Evolutionary conservation across 352 stramenopile species (phyloP).

Genomic region (Phytophthora boehmeriae): DNA sequence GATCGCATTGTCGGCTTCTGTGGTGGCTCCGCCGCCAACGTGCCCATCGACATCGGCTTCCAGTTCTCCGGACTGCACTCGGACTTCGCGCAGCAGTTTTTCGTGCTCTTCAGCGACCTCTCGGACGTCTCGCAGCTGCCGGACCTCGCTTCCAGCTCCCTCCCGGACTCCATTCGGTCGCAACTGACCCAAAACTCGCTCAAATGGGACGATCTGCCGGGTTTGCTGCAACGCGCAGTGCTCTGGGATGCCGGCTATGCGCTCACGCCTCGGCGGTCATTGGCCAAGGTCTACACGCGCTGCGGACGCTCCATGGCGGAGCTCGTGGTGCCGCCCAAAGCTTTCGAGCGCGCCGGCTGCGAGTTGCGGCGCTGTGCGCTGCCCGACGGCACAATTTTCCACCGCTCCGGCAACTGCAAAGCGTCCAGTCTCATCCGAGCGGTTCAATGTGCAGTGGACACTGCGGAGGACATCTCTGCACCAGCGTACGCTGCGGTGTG

Average conservation of each 20-base stretch:
- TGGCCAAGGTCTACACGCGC: slow-evolving; percentile 65
- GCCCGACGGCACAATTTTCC: slow-evolving; percentile 35
- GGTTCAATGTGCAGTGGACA: slow-evolving; percentile 63
- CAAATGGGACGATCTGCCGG: slow-evolving; percentile 51
- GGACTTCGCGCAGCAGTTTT: slow-evolving; percentile 76
- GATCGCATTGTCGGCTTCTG: background rate
- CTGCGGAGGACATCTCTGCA: slow-evolving; percentile 31
- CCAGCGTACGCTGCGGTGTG: slow-evolving; percentile 54
- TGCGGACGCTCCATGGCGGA: slow-evolving; percentile 71
- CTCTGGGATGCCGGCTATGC: slow-evolving; percentile 76
- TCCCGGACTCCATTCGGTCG: slow-evolving; percentile 38
- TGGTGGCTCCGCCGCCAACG: slow-evolving; percentile 18
- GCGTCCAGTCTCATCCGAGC: slow-evolving; percentile 41
- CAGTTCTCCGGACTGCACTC: slow-evolving; percentile 62
- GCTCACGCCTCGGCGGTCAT: slow-evolving; percentile 33
- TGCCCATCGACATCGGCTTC: slow-evolving; percentile 54
- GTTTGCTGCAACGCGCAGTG: slow-evolving; percentile 64
- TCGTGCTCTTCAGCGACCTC: slow-evolving; percentile 46
- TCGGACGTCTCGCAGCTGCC: slow-evolving; percentile 37
- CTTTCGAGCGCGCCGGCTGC: slow-evolving; percentile 60
- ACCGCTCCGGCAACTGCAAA: slow-evolving; percentile 52
- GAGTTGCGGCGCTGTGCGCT: slow-evolving; percentile 25
- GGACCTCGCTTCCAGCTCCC: slow-evolving; percentile 16
- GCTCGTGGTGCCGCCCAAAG: slow-evolving; percentile 61
- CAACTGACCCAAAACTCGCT: slow-evolving; percentile 46